These are phyloP conservation scores for Phytophthora europaea DNA, from an alignment of 352 stramenopile species.

Conservation along the genomic window DNA sequence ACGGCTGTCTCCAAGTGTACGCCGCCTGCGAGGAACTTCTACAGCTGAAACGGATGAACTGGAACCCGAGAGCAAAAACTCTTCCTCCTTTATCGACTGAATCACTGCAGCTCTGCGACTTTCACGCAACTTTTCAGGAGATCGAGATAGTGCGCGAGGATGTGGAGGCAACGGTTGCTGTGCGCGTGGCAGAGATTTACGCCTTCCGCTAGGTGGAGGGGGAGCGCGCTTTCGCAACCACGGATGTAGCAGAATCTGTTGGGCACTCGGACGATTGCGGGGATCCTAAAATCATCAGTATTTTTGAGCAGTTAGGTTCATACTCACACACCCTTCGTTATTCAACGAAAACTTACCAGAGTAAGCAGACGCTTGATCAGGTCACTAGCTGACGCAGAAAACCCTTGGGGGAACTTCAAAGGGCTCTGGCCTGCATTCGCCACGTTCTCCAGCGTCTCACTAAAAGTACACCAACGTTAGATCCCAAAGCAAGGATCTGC, in stretches of 20 bases:
- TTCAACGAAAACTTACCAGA: conserved; percentile 32
- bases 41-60: conserved; percentile 19
- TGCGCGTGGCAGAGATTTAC: conserved; percentile 15
- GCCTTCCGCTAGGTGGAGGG: conserved; percentile 18
- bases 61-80: conserved; percentile 19
- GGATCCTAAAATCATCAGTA: conserved; percentile 46
- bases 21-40: conserved; percentile 8
- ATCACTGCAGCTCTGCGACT: conserved; percentile 17
- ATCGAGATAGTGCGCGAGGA: conserved; percentile 25
- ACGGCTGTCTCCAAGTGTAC: conserved; percentile 18
- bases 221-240: conserved; percentile 54
- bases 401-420: conserved; percentile 61
- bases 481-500: neutral
- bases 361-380: conserved; percentile 74
- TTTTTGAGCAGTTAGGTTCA: neutral
- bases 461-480: conserved; percentile 11
- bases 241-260: conserved; percentile 65
- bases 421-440: conserved; percentile 53
- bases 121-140: conserved; percentile 27
- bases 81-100: conserved; percentile 32
- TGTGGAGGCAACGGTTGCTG: conserved; percentile 29
- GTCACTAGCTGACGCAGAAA: conserved; percentile 64
- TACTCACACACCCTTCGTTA: neutral
- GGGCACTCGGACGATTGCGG: conserved; percentile 46
- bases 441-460: conserved; percentile 81